Evolutionary conservation across 306 rosid genomes (phyloP), one percentile per base, ranked within the genome.

Genomic region (Hippophae tibetana): DNA sequence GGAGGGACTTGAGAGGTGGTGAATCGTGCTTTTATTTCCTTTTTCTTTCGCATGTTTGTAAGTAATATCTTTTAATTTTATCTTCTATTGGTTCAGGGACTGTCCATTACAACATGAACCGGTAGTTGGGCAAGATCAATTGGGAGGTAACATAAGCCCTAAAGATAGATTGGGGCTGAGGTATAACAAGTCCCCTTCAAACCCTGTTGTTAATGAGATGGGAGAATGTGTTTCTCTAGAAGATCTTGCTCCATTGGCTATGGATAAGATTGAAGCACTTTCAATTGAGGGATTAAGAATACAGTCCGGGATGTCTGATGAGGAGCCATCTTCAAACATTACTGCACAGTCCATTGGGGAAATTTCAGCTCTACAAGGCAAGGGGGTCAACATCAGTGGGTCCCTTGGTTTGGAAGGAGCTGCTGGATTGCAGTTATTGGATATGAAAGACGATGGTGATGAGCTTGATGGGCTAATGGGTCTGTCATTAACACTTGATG

Each of bases 241-340:
- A 76, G 95, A 88, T 84, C 86, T 92, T 71, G 95, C 94, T 68
- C 95, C 93, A 56, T 52, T 85, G 61, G 96, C 96, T 58, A 83
- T 80, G 95, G 90, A 83, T 70, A 88, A 83, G 77, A 83, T 85
- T 51, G 96, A 88, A 83, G 95, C 96, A 25, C 95, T 92, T 75
- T 85, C 86, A 45, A 44, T 92, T 23, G 95, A 87, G 73, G 98
- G 98, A 47, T 74, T 88, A 82, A 87, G 92, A 81, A 88, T 92
- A 76, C 93, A 92, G 76, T 86, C 89, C 1, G 96, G 89, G 67
- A 80, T 85, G 95, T 83, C 87, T 0, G 80, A 79, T 58, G 89
- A 68, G 43, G 89, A 90, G 27, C 89, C 80, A 55, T 84, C 98
- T 69, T 88, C 92, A 60, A 85, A 80, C 69, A 88, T 87, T 70